These are phyloP conservation scores for Linnemannia zychae DNA, from an alignment of 192 early-diverging fungal genomes.

Conservation along the genomic window DNA sequence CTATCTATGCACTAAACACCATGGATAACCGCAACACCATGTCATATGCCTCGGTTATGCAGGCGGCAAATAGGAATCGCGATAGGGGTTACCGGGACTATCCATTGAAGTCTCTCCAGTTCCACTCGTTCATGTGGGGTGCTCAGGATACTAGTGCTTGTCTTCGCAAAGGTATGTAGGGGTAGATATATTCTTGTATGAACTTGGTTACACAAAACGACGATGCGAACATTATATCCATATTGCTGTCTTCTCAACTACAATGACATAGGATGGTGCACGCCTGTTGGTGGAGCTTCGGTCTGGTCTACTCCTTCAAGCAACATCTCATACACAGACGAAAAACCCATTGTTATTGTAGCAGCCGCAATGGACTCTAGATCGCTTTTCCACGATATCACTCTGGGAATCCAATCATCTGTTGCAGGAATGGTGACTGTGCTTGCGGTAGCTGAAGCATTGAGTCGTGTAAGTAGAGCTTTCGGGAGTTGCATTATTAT, in stretches of 20 bases:
- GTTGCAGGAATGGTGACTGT: constrained; percentile 74
- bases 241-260: neutral
- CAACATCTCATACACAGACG: constrained; percentile 64
- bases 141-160: constrained; percentile 77
- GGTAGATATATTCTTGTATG: neutral
- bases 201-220: neutral
- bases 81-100: constrained; percentile 63
- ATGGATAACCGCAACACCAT: constrained; percentile 38
- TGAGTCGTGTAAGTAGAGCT: constrained; percentile 67
- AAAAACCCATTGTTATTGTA: constrained; percentile 78
- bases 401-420: constrained; percentile 66
- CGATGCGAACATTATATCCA: neutral
- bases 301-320: constrained; percentile 77
- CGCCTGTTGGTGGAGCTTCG: constrained; percentile 74
- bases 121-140: constrained; percentile 79
- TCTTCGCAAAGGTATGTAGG: constrained; percentile 70
- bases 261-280: constrained; percentile 66
- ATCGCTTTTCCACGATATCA: constrained; percentile 76
- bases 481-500: neutral
- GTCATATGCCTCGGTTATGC: constrained; percentile 60
- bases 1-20: constrained; percentile 72
- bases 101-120: constrained; percentile 79
- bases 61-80: constrained; percentile 47
- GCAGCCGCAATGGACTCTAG: constrained; percentile 73
- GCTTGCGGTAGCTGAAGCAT: constrained; percentile 77